Evolutionary conservation across 2,329 filamentous ascomycete species (phyloP).

Genomic region (Alternaria brassicicola): DNA sequence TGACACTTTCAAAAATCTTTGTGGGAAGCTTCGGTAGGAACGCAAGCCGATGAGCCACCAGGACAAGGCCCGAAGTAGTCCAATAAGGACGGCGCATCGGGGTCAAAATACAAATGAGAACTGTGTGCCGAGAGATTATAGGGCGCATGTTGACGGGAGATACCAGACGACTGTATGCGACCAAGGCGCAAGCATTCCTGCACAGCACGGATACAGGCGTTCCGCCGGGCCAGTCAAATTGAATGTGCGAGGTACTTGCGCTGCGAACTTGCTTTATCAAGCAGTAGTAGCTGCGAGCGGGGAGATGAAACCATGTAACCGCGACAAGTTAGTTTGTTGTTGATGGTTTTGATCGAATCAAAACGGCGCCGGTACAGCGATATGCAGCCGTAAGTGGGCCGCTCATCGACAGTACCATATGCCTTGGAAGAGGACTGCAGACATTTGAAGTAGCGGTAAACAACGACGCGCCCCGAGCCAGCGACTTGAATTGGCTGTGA

Average conservation of each 20-base stretch:
- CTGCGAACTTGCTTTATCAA: slow-evolving; percentile 38
- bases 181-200: slow-evolving; percentile 37
- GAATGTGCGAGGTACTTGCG: slow-evolving; percentile 22
- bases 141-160: slow-evolving; percentile 38
- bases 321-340: slow-evolving; percentile 41
- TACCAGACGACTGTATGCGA: slow-evolving; percentile 32
- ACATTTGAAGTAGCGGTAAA: slow-evolving; percentile 46
- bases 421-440: slow-evolving; percentile 23
- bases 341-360: slow-evolving; percentile 41
- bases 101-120: slow-evolving; percentile 44
- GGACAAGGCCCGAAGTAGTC: slow-evolving; percentile 28
- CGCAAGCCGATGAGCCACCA: slow-evolving; percentile 25
- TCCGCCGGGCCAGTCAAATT: slow-evolving; percentile 39
- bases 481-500: slow-evolving; percentile 36
- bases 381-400: slow-evolving; percentile 39
- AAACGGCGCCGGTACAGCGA: slow-evolving; percentile 28
- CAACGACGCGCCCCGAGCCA: slow-evolving; percentile 34
- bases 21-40: slow-evolving; percentile 40
- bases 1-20: slow-evolving; percentile 30
- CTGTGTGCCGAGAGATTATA: slow-evolving; percentile 46
- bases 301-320: slow-evolving; percentile 41
- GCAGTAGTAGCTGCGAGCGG: slow-evolving; percentile 31
- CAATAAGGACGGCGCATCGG: slow-evolving; percentile 35
- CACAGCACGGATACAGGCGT: slow-evolving; percentile 42
- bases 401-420: slow-evolving; percentile 25